Evolutionary conservation across 495 filamentous ascomycete species (phyloP).

Genomic region (Xylaria castorea): DNA sequence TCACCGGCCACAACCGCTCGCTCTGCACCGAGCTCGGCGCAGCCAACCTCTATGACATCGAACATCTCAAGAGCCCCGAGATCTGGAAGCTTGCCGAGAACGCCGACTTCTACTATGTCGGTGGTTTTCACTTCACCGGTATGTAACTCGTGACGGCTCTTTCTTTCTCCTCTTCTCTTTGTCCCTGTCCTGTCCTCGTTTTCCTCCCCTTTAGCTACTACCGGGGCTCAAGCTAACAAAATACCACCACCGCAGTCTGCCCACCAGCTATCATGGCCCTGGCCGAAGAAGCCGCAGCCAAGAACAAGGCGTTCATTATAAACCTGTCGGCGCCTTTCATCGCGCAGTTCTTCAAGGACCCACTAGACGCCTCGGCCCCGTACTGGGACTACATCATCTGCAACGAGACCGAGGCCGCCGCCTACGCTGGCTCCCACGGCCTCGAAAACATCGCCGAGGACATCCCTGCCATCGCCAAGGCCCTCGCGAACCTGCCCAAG

Average conservation of each 20-base stretch:
- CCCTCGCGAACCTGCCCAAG: constrained; percentile 88
- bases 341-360: constrained; percentile 95
- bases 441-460: constrained; percentile 68
- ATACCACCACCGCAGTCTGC: constrained; percentile 69
- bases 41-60: constrained; percentile 94
- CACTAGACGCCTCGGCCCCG: constrained; percentile 78
- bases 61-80: constrained; percentile 89
- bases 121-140: constrained; percentile 74
- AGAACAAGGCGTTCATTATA: constrained; percentile 91
- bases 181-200: background rate
- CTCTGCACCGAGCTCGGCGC: constrained; percentile 96
- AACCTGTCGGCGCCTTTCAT: constrained; percentile 96
- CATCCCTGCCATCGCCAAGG: constrained; percentile 85
- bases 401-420: constrained; percentile 91
- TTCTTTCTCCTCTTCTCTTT: background rate
- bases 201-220: background rate
- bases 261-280: constrained; percentile 88
- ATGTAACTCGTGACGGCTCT: constrained; percentile 27
- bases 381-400: constrained; percentile 98
- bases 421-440: constrained; percentile 82
- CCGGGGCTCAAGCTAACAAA: constrained; percentile 7
- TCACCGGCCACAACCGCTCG: constrained; percentile 90
- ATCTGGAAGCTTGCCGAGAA: constrained; percentile 90
- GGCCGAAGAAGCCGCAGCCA: constrained; percentile 82
- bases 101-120: constrained; percentile 88